These are phyloP conservation scores for Calonectria hawksworthii DNA, from an alignment of 2,329 filamentous ascomycete species.

Conservation along the genomic window DNA sequence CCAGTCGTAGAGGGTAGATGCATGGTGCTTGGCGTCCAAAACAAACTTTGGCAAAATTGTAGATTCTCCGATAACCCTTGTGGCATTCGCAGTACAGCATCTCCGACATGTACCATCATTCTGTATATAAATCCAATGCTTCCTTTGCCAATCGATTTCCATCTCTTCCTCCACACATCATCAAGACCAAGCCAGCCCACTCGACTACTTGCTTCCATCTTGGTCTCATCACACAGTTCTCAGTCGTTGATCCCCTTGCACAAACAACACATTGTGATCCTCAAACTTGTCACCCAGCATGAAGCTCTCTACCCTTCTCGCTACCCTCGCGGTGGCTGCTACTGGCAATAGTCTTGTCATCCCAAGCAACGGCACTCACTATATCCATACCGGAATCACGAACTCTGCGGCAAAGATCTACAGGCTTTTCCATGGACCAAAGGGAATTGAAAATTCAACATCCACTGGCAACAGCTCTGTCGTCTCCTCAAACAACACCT, in stretches of 20 bases:
- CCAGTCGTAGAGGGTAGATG: not conserved
- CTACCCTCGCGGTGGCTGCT: not conserved
- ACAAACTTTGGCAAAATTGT: not conserved
- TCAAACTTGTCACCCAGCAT: not conserved
- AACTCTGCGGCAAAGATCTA: not conserved
- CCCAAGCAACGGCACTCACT: not conserved
- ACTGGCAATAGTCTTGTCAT: not conserved
- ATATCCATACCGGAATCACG: not conserved
- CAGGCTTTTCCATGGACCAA: not conserved
- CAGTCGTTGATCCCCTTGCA: not conserved
- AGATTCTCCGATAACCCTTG: not conserved
- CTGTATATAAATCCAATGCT: not conserved
- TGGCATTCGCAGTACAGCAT: not conserved
- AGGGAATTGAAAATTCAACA: not conserved
- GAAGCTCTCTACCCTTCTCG: not conserved
- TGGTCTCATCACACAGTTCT: not conserved
- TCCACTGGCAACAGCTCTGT: not conserved
- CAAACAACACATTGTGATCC: not conserved
- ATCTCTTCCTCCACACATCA: not conserved
- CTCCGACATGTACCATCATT: not conserved
- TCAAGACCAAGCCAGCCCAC: not conserved
- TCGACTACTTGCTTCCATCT: not conserved
- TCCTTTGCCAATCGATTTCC: not conserved
- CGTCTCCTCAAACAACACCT: not conserved
- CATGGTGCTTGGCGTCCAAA: not conserved